phyloP scores from a whole-genome alignment of 83 land plant genomes.

The Picea abies region DNA sequence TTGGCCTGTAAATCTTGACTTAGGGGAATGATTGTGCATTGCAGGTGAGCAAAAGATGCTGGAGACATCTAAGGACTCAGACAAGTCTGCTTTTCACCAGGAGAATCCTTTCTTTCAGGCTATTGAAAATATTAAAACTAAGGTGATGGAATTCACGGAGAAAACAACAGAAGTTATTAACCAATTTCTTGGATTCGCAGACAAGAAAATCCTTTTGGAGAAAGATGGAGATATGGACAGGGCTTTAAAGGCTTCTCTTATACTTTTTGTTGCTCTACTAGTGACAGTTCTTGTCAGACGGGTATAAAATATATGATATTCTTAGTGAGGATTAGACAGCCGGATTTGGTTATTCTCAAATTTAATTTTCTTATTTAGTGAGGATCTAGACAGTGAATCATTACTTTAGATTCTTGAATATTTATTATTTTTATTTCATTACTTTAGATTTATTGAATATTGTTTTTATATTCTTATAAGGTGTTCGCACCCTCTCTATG shows the following conservation, averaged over 20 bases:
- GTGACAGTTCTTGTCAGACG: constrained; percentile 47
- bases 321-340: too few relatives aligned
- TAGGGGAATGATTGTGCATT: not conserved
- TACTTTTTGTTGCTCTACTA: constrained; percentile 46
- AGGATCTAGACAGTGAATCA: too few relatives aligned
- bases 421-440: too few relatives aligned
- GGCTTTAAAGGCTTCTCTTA: constrained; percentile 39
- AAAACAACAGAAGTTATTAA: constrained; percentile 28
- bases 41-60: not conserved
- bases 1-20: not conserved
- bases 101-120: constrained; percentile 28
- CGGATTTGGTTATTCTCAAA: too few relatives aligned
- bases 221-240: constrained; percentile 29
- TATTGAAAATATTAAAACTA: constrained; percentile 32
- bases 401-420: too few relatives aligned
- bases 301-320: not conserved
- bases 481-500: too few relatives aligned
- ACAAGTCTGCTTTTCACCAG: not conserved
- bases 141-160: constrained; percentile 30
- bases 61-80: constrained; percentile 1
- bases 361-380: too few relatives aligned
- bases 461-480: too few relatives aligned
- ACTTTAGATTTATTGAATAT: too few relatives aligned
- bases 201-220: not conserved
- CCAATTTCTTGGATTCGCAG: constrained; percentile 23